Conservation (phyloP, 371 early-diverging fungal species). For the Circinella minor region DNA sequence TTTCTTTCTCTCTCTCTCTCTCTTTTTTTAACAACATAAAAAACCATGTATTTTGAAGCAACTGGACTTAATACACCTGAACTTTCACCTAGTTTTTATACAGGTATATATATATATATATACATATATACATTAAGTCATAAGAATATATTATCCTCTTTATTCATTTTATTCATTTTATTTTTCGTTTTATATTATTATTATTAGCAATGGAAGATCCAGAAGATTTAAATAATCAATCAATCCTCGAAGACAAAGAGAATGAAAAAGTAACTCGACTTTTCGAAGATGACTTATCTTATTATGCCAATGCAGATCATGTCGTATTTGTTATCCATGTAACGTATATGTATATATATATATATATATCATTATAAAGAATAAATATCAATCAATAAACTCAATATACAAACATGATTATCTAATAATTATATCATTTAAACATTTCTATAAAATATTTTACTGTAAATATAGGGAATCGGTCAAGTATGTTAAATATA, state of each 20-base stretch:
- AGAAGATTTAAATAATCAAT: slow-evolving; percentile 1
- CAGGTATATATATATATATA: slow-evolving; percentile 6
- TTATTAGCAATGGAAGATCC: slow-evolving; percentile 12
- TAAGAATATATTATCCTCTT: too few relatives aligned
- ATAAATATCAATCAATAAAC: background rate
- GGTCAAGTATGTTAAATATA: slow-evolving; percentile 46
- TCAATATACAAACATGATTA: background rate
- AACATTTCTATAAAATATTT: background rate
- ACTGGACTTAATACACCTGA: slow-evolving; percentile 41
- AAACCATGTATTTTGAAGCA: slow-evolving; percentile 44
- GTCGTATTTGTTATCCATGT: slow-evolving; percentile 67
- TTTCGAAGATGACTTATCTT: background rate
- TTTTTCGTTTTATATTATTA: too few relatives aligned
- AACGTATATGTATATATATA: slow-evolving; percentile 5
- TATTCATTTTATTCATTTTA: too few relatives aligned
- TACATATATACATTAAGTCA: too few relatives aligned
- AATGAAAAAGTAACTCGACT: background rate
- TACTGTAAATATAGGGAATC: slow-evolving; percentile 54
- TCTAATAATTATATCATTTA: too few relatives aligned
- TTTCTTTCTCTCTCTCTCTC: slow-evolving; percentile 5
- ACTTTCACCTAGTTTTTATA: slow-evolving; percentile 17
- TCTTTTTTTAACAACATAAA: background rate
- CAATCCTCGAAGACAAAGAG: background rate
- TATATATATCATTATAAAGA: too few relatives aligned
- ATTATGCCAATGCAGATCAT: slow-evolving; percentile 33